Evolutionary conservation across 495 filamentous ascomycete species (phyloP), one percentile per base, ranked within the genome.

Genomic region (Penicillium cosmopolitanum): DNA sequence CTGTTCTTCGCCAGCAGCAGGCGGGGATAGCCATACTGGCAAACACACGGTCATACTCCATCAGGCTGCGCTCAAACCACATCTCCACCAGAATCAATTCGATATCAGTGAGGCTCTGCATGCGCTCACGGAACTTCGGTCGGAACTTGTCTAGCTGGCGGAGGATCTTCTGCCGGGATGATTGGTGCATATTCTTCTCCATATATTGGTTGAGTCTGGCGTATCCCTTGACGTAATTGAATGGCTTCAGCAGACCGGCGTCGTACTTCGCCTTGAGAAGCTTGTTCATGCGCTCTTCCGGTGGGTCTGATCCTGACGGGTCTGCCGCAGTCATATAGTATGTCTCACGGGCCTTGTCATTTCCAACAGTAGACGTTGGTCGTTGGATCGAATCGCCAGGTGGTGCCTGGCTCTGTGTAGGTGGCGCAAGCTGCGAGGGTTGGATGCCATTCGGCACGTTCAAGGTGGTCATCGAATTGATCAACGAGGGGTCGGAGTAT

Each of bases 21-120:
- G 95, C 95, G 4, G 95, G 95, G 58, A 98, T 93, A 21, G 95
- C 94, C 95, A 99, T 98, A 73, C 92, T 96, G 12, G 95, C 96
- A 76, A 99, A 99, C 10, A 99, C 92, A 40, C 95, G 90, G 70
- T 99, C 95, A 65, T 97, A 97, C 68, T 97, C 95, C 86, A 98
- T 91, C 58, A 99, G 76, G 48, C 86, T 93, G 53, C 87, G 84
- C 69, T 99, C 95, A 66, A 99, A 97, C 94, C 95, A 97, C 90
- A 97, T 96, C 71, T 99, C 95, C 51, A 96, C 94, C 48, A 92
- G 82, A 7, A 97, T 89, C 11, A 99, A 83, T 70, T 98, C 90
- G 66, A 96, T 88, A 75, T 97, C 94, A 13, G 90, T 96, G 64
- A 98, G 77, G 34, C 79, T 84, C 62, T 97, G 92, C 77, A 96